Evolutionary conservation across 352 stramenopile species (phyloP).

Genomic region (Pythium grandisporangium): DNA sequence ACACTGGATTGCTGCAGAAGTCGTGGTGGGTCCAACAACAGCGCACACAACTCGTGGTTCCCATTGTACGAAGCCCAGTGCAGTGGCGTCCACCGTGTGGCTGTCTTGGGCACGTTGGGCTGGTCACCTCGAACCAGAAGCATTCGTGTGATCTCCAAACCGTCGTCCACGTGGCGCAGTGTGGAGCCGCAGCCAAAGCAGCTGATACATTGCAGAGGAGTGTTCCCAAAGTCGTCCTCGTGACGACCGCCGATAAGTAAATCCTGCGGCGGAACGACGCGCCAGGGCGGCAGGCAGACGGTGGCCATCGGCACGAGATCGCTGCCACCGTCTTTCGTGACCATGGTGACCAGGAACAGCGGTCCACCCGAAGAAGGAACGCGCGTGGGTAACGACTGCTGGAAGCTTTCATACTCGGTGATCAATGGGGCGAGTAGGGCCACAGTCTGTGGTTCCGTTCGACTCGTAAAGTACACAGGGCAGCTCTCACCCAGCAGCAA

Average conservation of each 20-base stretch:
- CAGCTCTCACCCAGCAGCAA: conserved; percentile 55
- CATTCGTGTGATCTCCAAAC: conserved; percentile 45
- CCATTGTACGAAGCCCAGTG: conserved; percentile 75
- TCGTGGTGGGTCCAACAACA: conserved; percentile 35
- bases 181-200: conserved; percentile 69
- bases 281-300: conserved; percentile 33
- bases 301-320: conserved; percentile 33
- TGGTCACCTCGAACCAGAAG: conserved; percentile 59
- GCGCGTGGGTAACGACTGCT: neutral
- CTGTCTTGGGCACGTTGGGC: conserved; percentile 54
- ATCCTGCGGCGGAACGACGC: conserved; percentile 26
- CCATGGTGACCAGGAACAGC: conserved; percentile 38
- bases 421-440: conserved; percentile 32
- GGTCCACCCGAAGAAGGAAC: neutral
- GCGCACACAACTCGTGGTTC: conserved; percentile 47
- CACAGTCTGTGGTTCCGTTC: conserved; percentile 25
- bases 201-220: conserved; percentile 60
- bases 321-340: conserved; percentile 21
- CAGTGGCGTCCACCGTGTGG: conserved; percentile 62
- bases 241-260: conserved; percentile 36
- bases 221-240: conserved; percentile 75
- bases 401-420: conserved; percentile 5
- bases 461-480: conserved; percentile 58
- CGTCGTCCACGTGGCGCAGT: conserved; percentile 49
- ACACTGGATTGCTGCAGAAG: neutral